Evolutionary conservation across 2,329 filamentous ascomycete species (phyloP), one percentile per base, ranked within the genome.

Genomic region (Lachnellula subtilissima): DNA sequence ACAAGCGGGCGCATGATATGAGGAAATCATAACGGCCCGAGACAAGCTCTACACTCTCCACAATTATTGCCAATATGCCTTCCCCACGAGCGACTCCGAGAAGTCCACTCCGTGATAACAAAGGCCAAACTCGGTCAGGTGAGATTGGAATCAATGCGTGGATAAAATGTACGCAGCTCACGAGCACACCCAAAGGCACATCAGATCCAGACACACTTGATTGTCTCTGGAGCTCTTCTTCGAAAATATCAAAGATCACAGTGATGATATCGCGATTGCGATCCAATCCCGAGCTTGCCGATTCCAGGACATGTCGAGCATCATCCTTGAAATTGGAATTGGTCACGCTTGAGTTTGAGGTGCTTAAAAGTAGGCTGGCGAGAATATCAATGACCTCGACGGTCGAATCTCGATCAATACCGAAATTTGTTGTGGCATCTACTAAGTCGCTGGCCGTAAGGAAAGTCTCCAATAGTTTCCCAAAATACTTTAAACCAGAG

Each of bases 111-210:
- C 90, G 85, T 3, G 87, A 84, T 65, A 99, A 80, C 69, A 93
- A 89, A 3, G 93, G 91, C 92, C 94, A 97, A 5, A 96, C 85
- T 57, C 92, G 81, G 55, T 88, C 88, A 0, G 94, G 93, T 51
- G 87, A 83, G n/a, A 88, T 64, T 9, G 80, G 78, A 25, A 94
- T 72, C 17, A 95, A 75, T 2, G 87, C 84, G 63, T 88, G 82
- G 39, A 96, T 75, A 66, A 97, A 97, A 52, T 91, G 86, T 22
- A 92, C 74, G 69, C 91, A 96, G 23, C 88, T 84, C 11, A 77
- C 76, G 54, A 86, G 71, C 48, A 92, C 80, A 2, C 86, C 78
- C 28, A 95, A 78, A 68, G 71, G 58, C 66, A 72, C 57, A 75
- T 77, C 56, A 75, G 66, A 56, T 36, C 63, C 59, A 50, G 63